Base-by-base conservation (phyloP, 176 grass and related monocot genomes). In the Ananas comosus region DNA sequence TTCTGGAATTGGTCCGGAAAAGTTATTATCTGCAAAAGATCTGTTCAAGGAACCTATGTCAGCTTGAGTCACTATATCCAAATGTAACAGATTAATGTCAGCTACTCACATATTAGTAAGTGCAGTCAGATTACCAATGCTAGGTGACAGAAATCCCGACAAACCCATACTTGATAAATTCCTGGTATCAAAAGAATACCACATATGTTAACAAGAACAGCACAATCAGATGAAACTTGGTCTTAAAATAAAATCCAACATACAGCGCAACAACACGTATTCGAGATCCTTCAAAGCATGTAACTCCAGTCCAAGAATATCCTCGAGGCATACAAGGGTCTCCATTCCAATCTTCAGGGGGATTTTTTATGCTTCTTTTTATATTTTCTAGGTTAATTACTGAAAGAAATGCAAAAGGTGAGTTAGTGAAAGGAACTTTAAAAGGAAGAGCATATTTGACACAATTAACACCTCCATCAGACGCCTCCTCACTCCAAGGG, bases 261-360 rank as follows among this genome's bases (percentile, higher is more conserved):
- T 21, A 92, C 93, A 96, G 79, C 57, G 86, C 70, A 1, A 87
- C 71, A 23, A 96, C 93, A 70, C 93, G 89, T 74, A 85, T 87
- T 70, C 53, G 83, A 18, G 17, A 11, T 70, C 69, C 73, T 65
- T 79, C 80, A 67, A 77, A 42, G 80, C 94, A 97, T 66, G 80
- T 92, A 80, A 97, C 74, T 81, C 94, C 94, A 64, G 65, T 81
- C 94, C 94, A 97, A 74, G 86, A 65, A 80, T 92, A 97, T 73
- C 73, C 89, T 22, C 12, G 47, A 69, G 94, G 94, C 86, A 85
- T 90, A 75, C 94, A 97, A 70, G 94, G 94, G 81, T 97, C 94
- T 51, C 89, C 94, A 73, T 59, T 88, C 94, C 94, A 97, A 83
- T 92, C 94, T 65, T 80, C 74, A 70, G 94, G 89, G 72, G 79